Base-by-base conservation (phyloP, 805 yeast genomes). In the Priceomyces haplophilus region DNA sequence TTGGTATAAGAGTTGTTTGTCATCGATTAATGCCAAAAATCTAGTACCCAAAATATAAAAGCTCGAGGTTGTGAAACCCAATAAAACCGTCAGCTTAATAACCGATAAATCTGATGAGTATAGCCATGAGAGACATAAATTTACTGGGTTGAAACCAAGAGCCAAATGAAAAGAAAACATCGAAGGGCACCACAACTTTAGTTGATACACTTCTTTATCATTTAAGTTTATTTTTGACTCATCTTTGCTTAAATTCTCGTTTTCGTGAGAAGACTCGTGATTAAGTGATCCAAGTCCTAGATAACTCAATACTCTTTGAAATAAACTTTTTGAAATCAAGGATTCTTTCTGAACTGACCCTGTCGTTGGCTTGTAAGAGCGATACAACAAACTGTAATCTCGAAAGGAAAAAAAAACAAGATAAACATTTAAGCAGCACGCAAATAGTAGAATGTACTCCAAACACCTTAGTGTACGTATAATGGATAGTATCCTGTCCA, bases 131-230 rank as follows among this genome's bases (percentile, higher is more conserved):
- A 75, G 61, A 2, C 72, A 41, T 7, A 78, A 49, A 37, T 72
- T 75, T 7, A 80, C 55, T 0, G 95, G 93, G 6, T 87, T 80
- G 48, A 80, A 80, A 1, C 77, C 59, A 2, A 78, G 66, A 21
- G 77, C 69, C 2, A 84, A 50, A 37, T 67, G 62, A 4, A 83
- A 64, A 24, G 72, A 72, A 55, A 83, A 81, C 48, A 69, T 69
- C 0, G 83, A 73, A 0, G 91, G 91, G 34, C 70, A 67, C 95
- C 95, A 85, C 38, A 83, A 75, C 15, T 62, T 64, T 33, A 85
- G 57, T 44, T 78, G 75, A 79, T 84, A 83, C 25, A 73, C 72
- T 16, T 64, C 64, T 21, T 66, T 64, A 23, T 66, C 49, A 17
- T 50, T 38, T 15, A 53, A 49, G 34, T 49, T 51, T 18, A 49